Conservation (phyloP, 805 yeast species). For the Candida nonsorbophila region DNA sequence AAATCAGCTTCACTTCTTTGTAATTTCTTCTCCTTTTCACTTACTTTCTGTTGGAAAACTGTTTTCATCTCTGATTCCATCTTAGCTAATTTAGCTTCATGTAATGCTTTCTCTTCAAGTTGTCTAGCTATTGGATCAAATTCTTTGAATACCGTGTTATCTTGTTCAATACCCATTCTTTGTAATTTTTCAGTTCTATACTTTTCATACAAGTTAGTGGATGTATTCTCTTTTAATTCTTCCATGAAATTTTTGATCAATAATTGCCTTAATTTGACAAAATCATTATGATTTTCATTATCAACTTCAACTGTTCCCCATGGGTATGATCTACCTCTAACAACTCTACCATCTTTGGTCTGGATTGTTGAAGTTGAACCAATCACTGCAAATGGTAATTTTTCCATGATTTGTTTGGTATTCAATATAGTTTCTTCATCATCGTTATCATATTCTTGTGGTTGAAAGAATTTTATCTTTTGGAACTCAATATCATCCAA, state of each 20-base stretch:
- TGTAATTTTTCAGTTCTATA: slow-evolving; percentile 81
- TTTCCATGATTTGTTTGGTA: slow-evolving; percentile 60
- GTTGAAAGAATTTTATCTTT: slow-evolving; percentile 67
- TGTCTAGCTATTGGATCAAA: slow-evolving; percentile 90
- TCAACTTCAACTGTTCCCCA: slow-evolving; percentile 98
- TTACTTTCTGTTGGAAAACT: slow-evolving; percentile 93
- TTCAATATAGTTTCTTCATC: slow-evolving; percentile 76
- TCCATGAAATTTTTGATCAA: slow-evolving; percentile 87
- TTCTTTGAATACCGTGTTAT: slow-evolving; percentile 86
- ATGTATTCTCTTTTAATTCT: slow-evolving; percentile 85
- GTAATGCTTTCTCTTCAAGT: slow-evolving; percentile 88
- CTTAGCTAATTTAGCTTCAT: slow-evolving; percentile 88
- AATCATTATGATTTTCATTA: slow-evolving; percentile 90
- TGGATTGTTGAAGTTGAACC: slow-evolving; percentile 78
- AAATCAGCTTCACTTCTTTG: slow-evolving; percentile 96
- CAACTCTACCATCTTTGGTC: slow-evolving; percentile 66
- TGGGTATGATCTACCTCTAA: slow-evolving; percentile 91
- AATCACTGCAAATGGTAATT: slow-evolving; percentile 88
- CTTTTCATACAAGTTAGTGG: slow-evolving; percentile 72
- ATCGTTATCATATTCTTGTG: slow-evolving; percentile 72
- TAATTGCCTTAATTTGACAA: slow-evolving; percentile 81
- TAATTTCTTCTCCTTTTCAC: slow-evolving; percentile 94
- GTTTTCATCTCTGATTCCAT: slow-evolving; percentile 96
- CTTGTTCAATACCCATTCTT: slow-evolving; percentile 86
- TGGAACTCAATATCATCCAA: slow-evolving; percentile 71